Evolutionary conservation across 495 filamentous ascomycete genomes (phyloP), one percentile per base, ranked within the genome.

Genomic region (Penicillium antarcticum): DNA sequence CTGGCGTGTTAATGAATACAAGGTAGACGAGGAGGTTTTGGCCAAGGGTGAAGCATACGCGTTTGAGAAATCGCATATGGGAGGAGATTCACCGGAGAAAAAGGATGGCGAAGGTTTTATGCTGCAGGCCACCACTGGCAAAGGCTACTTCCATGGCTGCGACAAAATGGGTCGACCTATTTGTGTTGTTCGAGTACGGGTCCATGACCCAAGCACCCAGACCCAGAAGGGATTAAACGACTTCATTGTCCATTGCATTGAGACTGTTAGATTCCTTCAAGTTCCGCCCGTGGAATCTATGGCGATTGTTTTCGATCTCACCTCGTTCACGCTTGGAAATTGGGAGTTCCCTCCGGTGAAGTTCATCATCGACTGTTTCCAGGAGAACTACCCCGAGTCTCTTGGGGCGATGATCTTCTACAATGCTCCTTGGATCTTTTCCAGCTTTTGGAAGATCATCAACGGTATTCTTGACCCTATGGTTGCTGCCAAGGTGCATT

Each of bases 341-440:
- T 95, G 95, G 92, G 92, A 97, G 61, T 96, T 96, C 65, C 80
- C 88, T 1, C 91, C 92, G 0, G 87, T 96, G 18, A 97, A 91
- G 63, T 96, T 96, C 74, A 90, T 97, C 79, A 94, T 97, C 71
- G 90, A 95, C 66, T 91, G 87, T 63, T 96, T 97, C 66, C 90
- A 97, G 76, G 89, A 90, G 33, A 95, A 96, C 69, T 97, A 97
- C 64, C 92, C 92, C 9, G 92, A 96, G 67, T 87, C 77, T 31
- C 79, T 97, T 0, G 92, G 92, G 34, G 77, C 84, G 3, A 88
- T 96, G 37, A 80, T 96, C 8, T 87, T 97, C 38, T 90, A 97
- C 71, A 96, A 96, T 65, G 84, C 92, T 0, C 92, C 94, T 0
- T 97, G 90, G 92, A 74, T 97, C 23, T 97, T 97, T 71, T 85